phyloP scores from a whole-genome alignment of 306 rosid species.

The Lathyrus aphaca region DNA sequence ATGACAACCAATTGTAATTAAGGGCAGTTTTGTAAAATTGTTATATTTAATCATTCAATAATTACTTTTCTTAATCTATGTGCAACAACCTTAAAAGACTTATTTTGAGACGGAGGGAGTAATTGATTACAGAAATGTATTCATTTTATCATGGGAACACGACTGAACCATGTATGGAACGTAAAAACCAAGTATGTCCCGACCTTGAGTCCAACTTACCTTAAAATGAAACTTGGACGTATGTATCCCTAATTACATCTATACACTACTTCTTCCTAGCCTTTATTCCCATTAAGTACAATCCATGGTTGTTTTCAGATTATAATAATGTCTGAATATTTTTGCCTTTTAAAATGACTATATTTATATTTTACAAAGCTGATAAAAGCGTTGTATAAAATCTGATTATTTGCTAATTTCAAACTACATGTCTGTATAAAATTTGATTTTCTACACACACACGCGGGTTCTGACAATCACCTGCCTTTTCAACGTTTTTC shows the following conservation, averaged over 20 bases:
- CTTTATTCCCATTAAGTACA: not conserved
- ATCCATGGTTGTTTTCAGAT: not conserved
- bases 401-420: not conserved
- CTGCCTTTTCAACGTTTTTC: not conserved
- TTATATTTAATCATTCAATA: no score
- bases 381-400: not conserved
- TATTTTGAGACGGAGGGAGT: no score
- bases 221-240: constrained; percentile 22
- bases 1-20: no score
- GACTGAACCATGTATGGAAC: constrained; percentile 1
- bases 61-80: no score
- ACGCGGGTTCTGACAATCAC: not conserved
- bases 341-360: not conserved
- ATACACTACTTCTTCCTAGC: not conserved
- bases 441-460: not conserved
- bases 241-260: not conserved
- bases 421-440: not conserved
- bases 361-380: not conserved
- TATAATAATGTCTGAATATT: not conserved
- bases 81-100: no score
- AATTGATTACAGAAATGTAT: not conserved
- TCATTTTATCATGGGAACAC: constrained; percentile 14
- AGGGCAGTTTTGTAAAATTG: no score
- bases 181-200: not conserved
- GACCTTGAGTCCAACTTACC: not conserved